Evolutionary conservation across 2,329 filamentous ascomycete species (phyloP).

Genomic region (Alternaria tenuissima): DNA sequence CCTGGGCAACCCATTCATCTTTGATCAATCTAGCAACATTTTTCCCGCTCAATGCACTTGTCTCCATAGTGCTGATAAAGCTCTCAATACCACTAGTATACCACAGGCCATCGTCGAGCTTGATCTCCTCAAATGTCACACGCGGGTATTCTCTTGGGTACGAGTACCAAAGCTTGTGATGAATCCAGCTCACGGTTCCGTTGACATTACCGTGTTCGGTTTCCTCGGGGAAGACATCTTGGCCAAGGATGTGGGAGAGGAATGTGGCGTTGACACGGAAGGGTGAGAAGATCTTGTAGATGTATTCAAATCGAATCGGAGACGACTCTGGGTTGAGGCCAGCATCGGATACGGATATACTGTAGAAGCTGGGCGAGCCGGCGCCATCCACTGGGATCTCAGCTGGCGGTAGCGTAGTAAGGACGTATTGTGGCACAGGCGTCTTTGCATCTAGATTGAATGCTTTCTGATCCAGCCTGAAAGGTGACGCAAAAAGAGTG

Average conservation of each 20-base stretch:
- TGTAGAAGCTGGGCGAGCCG: slow-evolving; percentile 83
- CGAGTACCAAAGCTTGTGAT: slow-evolving; percentile 73
- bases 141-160: slow-evolving; percentile 88
- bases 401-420: slow-evolving; percentile 78
- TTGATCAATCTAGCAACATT: slow-evolving; percentile 78
- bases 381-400: slow-evolving; percentile 61
- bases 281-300: slow-evolving; percentile 74
- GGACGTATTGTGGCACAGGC: slow-evolving; percentile 74
- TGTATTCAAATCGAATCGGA: slow-evolving; percentile 56
- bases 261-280: slow-evolving; percentile 57
- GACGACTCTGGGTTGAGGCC: slow-evolving; percentile 64
- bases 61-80: slow-evolving; percentile 98
- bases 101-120: slow-evolving; percentile 71
- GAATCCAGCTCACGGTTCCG: slow-evolving; percentile 43
- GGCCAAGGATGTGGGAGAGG: slow-evolving; percentile 59
- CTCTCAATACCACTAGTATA: slow-evolving; percentile 79
- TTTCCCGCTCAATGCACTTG: slow-evolving; percentile 88
- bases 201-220: slow-evolving; percentile 44
- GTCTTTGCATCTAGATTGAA: slow-evolving; percentile 72
- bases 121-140: slow-evolving; percentile 83
- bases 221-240: slow-evolving; percentile 38
- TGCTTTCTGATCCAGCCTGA: slow-evolving; percentile 72
- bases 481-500: slow-evolving; percentile 83
- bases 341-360: slow-evolving; percentile 75
- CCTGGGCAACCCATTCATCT: slow-evolving; percentile 61